Conservation (phyloP, 768 basidiomycete genomes). For the Nidularia sp. region DNA sequence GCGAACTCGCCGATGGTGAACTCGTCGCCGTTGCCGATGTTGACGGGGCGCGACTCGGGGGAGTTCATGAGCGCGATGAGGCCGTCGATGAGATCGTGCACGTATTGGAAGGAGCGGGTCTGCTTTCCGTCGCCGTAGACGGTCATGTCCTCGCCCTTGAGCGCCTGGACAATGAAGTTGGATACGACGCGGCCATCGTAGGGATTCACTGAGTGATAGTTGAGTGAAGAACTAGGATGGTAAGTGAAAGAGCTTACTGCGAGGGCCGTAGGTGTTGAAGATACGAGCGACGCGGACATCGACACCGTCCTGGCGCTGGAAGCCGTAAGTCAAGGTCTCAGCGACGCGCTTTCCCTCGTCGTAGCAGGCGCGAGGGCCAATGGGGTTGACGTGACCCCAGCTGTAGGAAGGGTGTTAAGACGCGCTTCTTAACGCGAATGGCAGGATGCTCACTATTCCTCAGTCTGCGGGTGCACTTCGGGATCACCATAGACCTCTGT, state of each 20-base stretch:
- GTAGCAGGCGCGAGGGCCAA: slow-evolving; percentile 98
- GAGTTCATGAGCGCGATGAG: slow-evolving; percentile 95
- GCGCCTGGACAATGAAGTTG: slow-evolving; percentile 97
- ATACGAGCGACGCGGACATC: slow-evolving; percentile 97
- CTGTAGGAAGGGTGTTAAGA: slow-evolving; percentile 35
- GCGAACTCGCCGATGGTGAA: slow-evolving; percentile 96
- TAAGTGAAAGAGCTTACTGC: slow-evolving; percentile 46
- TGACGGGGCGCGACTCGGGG: slow-evolving; percentile 87
- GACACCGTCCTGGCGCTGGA: slow-evolving; percentile 90
- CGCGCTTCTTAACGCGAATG: slow-evolving; percentile 4
- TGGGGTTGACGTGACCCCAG: slow-evolving; percentile 99
- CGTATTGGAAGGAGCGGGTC: slow-evolving; percentile 96
- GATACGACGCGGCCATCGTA: slow-evolving; percentile 96
- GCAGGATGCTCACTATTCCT: slow-evolving; percentile 75
- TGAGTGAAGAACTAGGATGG: slow-evolving; percentile 1
- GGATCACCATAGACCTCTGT: slow-evolving; percentile 98
- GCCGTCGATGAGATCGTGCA: slow-evolving; percentile 96
- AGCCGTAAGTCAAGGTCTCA: slow-evolving; percentile 96
- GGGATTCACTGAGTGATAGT: slow-evolving; percentile 72
- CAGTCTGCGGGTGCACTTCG: slow-evolving; percentile 93
- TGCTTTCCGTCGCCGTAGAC: slow-evolving; percentile 93
- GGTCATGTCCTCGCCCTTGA: slow-evolving; percentile 95
- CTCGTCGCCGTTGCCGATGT: slow-evolving; percentile 95
- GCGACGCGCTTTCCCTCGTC: slow-evolving; percentile 99
- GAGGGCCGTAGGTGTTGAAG: slow-evolving; percentile 94